Conservation (phyloP, 768 basidiomycete genomes). For the Russula virescens region DNA sequence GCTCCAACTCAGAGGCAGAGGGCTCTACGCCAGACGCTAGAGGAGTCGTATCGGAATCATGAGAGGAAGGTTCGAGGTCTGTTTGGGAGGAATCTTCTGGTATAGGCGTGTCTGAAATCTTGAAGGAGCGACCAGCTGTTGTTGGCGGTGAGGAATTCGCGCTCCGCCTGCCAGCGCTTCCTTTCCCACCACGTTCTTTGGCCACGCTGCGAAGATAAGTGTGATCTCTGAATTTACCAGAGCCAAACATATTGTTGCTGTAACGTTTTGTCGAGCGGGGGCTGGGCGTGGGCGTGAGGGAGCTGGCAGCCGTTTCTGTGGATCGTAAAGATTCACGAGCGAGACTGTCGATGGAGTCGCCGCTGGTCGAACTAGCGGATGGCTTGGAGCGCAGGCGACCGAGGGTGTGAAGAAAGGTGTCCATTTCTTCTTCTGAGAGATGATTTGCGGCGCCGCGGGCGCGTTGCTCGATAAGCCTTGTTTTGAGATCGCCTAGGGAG, state of each 20-base stretch:
- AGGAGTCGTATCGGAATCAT: constrained; percentile 14
- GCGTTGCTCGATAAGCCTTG: constrained; percentile 70
- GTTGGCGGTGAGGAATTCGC: constrained; percentile 17
- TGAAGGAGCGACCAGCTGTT: constrained; percentile 8
- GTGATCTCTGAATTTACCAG: constrained; percentile 72
- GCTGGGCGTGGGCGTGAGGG: constrained; percentile 35
- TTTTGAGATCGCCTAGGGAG: constrained; percentile 56
- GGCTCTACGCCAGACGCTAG: constrained; percentile 27
- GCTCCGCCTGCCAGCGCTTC: constrained; percentile 37
- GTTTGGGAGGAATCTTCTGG: constrained; percentile 15
- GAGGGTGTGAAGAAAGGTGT: constrained; percentile 74
- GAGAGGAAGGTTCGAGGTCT: constrained; percentile 10
- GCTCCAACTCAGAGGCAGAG: constrained; percentile 32
- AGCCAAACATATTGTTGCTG: constrained; percentile 84
- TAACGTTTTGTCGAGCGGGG: constrained; percentile 55
- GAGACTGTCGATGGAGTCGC: constrained; percentile 14
- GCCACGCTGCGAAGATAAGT: constrained; percentile 55
- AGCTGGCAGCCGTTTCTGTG: constrained; percentile 33
- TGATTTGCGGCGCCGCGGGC: constrained; percentile 60
- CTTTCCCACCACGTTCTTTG: constrained; percentile 32
- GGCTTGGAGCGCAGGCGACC: constrained; percentile 44
- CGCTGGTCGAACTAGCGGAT: constrained; percentile 25
- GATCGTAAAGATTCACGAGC: constrained; percentile 26
- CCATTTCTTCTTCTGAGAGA: constrained; percentile 78
- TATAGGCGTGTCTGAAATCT: constrained; percentile 13